Evolutionary conservation across 352 stramenopile genomes (phyloP).

Genomic region (Globisporangium yorkense): DNA sequence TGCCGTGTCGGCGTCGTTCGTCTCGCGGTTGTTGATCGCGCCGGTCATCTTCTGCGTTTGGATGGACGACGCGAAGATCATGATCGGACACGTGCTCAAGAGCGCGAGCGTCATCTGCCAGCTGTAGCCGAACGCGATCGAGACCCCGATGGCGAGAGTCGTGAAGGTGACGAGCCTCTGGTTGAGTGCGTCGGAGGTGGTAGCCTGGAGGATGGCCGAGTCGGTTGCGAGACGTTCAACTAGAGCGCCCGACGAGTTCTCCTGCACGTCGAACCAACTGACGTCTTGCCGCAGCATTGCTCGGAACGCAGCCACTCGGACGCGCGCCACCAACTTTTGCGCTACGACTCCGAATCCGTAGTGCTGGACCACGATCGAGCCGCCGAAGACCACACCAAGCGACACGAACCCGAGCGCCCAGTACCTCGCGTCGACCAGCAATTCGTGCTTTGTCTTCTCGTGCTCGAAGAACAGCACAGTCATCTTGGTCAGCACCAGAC

Average conservation of each 20-base stretch:
- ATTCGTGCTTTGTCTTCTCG: slow-evolving; percentile 24
- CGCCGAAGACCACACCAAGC: slow-evolving; percentile 28
- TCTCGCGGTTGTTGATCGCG: slow-evolving; percentile 25
- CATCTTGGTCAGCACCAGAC: slow-evolving; percentile 40
- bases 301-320: slow-evolving; percentile 33
- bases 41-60: slow-evolving; percentile 28
- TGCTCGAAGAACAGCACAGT: slow-evolving; percentile 39
- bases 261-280: slow-evolving; percentile 61
- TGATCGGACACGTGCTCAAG: slow-evolving; percentile 18
- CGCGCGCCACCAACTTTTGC: slow-evolving; percentile 31
- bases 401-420: slow-evolving; percentile 24
- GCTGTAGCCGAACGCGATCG: slow-evolving; percentile 43
- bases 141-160: slow-evolving; percentile 41
- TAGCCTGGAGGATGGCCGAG: slow-evolving; percentile 64
- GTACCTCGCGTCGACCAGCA: slow-evolving; percentile 29
- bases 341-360: slow-evolving; percentile 47
- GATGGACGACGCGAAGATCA: slow-evolving; percentile 29
- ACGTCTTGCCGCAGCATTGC: slow-evolving; percentile 70
- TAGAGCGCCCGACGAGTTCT: slow-evolving; percentile 59
- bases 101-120: slow-evolving; percentile 53
- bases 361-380: slow-evolving; percentile 32
- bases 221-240: slow-evolving; percentile 61
- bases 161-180: slow-evolving; percentile 40
- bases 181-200: slow-evolving; percentile 66
- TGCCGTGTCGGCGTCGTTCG: slow-evolving; percentile 30